Base-by-base conservation (phyloP, 106 monocot genomes). In the Dendrobium chrysotoxum region DNA sequence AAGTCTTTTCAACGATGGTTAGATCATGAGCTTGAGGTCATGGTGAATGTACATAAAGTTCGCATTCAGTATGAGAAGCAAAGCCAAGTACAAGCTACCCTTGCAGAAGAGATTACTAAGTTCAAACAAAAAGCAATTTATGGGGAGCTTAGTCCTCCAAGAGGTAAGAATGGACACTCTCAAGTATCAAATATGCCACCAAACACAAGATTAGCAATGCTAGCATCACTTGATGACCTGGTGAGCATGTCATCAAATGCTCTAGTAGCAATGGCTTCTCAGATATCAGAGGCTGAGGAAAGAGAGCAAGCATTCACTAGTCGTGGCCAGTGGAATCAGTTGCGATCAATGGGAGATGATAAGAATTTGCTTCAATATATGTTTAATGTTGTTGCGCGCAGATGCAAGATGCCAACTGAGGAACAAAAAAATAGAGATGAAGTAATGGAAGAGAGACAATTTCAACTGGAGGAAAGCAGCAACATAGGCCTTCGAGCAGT, bases 271-370 rank as follows among this genome's bases (percentile, higher is more conserved):
- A 94, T 94, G 94, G 94, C 94, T 87, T 92, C 94, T 20, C 97
- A 98, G 75, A 89, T 98, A 75, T 94, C 94, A 45, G 94, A 98
- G 64, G 97, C 97, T 12, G 97, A 94, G 86, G 97, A 98, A 75
- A 78, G 92, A 76, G 97, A 98, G 76, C 87, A 89, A 44, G 82
- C 88, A 66, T 94, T 98, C 80, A 82, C 85, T 76, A 86, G 89
- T 0, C 90, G 91, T 78, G 92, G 94, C 25, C 86, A 91, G 17
- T 98, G 94, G 94, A 98, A 85, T 82, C 92, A 98, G 57, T 82
- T 98, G 81, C 85, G 92, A 40, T 94, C 92, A 77, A 82, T 98
- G 88, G 89, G 76, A 77, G 97, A 98, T 79, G 88, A 94, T 53
- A 98, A 92, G 82, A 91, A 72, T 77, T 85, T 94, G 57, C 90